A percentile compares a stretch with the other conserved stretches of the same genome.
These are phyloP conservation scores for Galeopsis tetrahit DNA, from an alignment of 257 asterid species.

Conservation along the genomic window DNA sequence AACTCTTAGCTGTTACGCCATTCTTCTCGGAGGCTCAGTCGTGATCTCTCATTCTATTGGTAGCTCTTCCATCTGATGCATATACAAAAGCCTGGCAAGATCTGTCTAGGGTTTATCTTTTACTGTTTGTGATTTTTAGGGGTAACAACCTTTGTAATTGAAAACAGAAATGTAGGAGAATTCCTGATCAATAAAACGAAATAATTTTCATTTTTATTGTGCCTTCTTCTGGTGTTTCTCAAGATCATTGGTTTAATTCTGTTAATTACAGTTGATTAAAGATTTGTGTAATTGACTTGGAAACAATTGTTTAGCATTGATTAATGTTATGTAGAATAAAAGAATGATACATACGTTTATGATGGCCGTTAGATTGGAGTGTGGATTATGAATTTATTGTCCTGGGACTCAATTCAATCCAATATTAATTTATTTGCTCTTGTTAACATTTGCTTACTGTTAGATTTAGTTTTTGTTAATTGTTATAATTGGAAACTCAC, in stretches of 20 bases:
- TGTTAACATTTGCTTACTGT: conserved; percentile 17
- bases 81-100: conserved; percentile 26
- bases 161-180: conserved; percentile 31
- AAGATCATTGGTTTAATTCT: not conserved
- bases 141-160: conserved; percentile 36
- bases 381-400: not conserved
- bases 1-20: conserved; percentile 56
- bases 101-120: conserved; percentile 21
- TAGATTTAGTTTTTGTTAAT: not conserved
- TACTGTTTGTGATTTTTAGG: conserved; percentile 12
- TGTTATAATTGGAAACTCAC: not conserved
- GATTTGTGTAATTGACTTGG: not conserved
- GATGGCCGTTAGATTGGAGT: not conserved
- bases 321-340: not conserved
- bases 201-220: not conserved
- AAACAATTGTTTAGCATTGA: not conserved
- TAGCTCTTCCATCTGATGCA: conserved; percentile 28
- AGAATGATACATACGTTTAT: not conserved
- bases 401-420: not conserved
- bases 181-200: conserved; percentile 35
- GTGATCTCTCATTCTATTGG: conserved; percentile 16
- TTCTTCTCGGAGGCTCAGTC: conserved; percentile 45
- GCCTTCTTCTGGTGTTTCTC: not conserved
- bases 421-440: not conserved
- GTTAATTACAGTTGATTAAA: conserved; percentile 3